phyloP scores from a whole-genome alignment of 2,329 filamentous ascomycete genomes.

The Pseudogymnoascus sp. region DNA sequence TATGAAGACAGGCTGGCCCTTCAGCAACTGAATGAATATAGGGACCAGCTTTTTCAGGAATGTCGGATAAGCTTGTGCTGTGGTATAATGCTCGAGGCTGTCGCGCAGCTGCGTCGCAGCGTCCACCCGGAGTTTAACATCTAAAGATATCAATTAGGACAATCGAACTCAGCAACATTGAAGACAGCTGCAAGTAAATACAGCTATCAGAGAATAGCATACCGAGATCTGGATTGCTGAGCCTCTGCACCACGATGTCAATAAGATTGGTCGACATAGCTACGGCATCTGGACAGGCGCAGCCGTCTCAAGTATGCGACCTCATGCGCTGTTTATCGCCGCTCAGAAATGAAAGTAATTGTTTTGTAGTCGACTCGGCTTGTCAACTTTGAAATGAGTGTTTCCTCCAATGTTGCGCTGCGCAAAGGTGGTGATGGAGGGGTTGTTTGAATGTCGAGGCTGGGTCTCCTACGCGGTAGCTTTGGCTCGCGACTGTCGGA shows the following conservation, averaged over 20 bases:
- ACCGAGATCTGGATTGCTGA: constrained; percentile 42
- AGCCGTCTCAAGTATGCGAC: constrained; percentile 8
- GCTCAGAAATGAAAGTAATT: background rate
- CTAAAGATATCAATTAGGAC: constrained; percentile 38
- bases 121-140: constrained; percentile 73
- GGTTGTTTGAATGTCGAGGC: constrained; percentile 6
- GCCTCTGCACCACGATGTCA: constrained; percentile 56
- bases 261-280: constrained; percentile 47
- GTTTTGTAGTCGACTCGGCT: background rate
- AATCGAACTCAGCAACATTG: constrained; percentile 14
- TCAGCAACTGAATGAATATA: constrained; percentile 77
- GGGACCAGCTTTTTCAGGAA: constrained; percentile 88
- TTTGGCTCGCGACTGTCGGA: constrained; percentile 6
- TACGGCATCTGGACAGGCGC: constrained; percentile 7
- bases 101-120: constrained; percentile 83
- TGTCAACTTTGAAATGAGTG: background rate
- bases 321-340: constrained; percentile 7
- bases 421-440: constrained; percentile 1
- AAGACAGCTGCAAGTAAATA: background rate
- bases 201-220: constrained; percentile 8
- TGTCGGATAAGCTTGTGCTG: constrained; percentile 64
- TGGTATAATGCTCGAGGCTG: constrained; percentile 80
- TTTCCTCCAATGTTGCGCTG: constrained; percentile 7
- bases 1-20: constrained; percentile 81
- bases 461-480: constrained; percentile 7